Evolutionary conservation across 495 filamentous ascomycete species (phyloP), one percentile per base, ranked within the genome.

Genomic region (Podospora pseudopauciseta): DNA sequence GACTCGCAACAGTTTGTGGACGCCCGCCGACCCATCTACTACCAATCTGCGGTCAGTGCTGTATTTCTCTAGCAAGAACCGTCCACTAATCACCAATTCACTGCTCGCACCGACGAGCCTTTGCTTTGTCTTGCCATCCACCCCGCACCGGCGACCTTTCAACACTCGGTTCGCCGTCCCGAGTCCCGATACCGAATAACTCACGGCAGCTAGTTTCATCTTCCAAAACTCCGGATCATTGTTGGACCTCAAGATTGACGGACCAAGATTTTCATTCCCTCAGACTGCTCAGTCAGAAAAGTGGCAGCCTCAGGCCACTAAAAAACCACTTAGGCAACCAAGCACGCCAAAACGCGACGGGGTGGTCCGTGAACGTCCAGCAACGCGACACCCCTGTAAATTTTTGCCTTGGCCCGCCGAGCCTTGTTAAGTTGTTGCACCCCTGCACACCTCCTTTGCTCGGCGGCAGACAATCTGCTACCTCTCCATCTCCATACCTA

Each of bases 361-460:
- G 54, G 70, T 49, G 63, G 60, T 23, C 70, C 67, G 67, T 66
- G 66, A 68, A 68, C 64, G 60, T 63, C 61, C 61, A 65, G 39
- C 60, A 27, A 71, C 70, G 70, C 70, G 70, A 68, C 57, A 66
- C 63, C 65, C 58, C 57, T 67, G 54, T 53, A 62, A 54, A 66
- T 71, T 71, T 65, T 65, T 56, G 69, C 61, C 58, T 60, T 63
- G 63, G 69, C 63, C 63, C 30, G 55, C 39, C n/a, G 23, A 58
- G 55, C 55, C 66, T 67, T 65, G 66, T 53, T 27, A 19, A 62
- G 30, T 27, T 49, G 39, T 49, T 49, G 39, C 39, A 49, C 39
- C 39, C 39, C 39, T 49, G 39, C 39, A 49, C 20, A 62, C 60
- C 27, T 27, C 20, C 60, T 34, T 61, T 61, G 23, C 23, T 1